Percentiles rank a stretch among this genome's conserved stretches.
Evolutionary conservation across 306 rosid species (phyloP).

Genomic region (Chamaecrista fasciculata): DNA sequence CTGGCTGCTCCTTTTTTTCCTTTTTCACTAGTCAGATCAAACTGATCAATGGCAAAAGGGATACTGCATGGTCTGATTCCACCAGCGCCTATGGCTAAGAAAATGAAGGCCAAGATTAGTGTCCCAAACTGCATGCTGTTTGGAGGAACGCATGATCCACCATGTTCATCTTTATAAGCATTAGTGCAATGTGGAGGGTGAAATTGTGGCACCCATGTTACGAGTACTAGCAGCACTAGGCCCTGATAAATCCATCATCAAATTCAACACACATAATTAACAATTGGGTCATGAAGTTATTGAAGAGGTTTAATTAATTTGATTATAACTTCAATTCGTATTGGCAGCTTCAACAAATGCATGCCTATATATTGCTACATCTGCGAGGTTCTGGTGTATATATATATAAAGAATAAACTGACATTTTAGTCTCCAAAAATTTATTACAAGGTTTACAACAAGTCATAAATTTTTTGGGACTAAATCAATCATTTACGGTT

Average conservation of each 20-base stretch:
- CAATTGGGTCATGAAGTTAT: background rate
- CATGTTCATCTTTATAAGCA: too few species aligned
- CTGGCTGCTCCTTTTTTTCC: slow-evolving; percentile 39
- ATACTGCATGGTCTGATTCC: slow-evolving; percentile 53
- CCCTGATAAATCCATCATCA: slow-evolving; percentile 31
- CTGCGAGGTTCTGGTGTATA: too few species aligned
- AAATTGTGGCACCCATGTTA: slow-evolving; percentile 43
- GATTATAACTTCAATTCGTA: too few species aligned
- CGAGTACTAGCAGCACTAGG: slow-evolving; percentile 37
- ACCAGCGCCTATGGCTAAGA: slow-evolving; percentile 42
- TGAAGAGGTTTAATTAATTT: too few species aligned
- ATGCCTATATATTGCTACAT: too few species aligned
- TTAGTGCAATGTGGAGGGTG: slow-evolving; percentile 49
- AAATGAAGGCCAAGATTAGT: slow-evolving; percentile 16
- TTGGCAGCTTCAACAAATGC: too few species aligned
- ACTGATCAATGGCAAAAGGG: slow-evolving; percentile 54
- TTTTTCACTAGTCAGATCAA: slow-evolving; percentile 31
- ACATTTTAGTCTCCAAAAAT: too few species aligned
- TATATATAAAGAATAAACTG: too few species aligned
- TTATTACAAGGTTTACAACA: too few species aligned
- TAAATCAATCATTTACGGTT: too few species aligned
- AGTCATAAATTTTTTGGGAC: too few species aligned
- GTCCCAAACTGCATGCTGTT: slow-evolving; percentile 24
- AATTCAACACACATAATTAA: background rate
- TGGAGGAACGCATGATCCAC: slow-evolving; percentile 31